phyloP scores from a whole-genome alignment of 2,329 filamentous ascomycete species.

The Talaromyces rugulosus region DNA sequence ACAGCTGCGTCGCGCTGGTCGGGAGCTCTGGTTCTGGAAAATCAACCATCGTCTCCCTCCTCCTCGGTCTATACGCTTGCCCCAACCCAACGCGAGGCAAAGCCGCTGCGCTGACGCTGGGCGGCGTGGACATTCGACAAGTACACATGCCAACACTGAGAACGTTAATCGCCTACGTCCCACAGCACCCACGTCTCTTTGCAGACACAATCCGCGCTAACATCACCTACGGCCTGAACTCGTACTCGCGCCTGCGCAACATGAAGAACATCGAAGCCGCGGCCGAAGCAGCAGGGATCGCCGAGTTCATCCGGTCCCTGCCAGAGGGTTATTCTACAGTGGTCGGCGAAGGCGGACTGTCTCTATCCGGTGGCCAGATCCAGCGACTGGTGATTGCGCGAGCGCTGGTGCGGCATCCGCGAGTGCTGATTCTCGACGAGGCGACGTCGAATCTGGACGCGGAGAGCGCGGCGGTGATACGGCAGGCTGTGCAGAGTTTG shows the following conservation, averaged over 20 bases:
- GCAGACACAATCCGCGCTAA: conserved; percentile 41
- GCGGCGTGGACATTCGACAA: conserved; percentile 51
- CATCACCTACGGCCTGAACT: conserved; percentile 71
- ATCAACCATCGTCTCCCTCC: conserved; percentile 71
- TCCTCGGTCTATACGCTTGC: conserved; percentile 65
- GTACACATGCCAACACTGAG: conserved; percentile 60
- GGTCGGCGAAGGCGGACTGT: conserved; percentile 71
- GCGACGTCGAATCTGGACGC: conserved; percentile 77
- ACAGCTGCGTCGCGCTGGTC: conserved; percentile 71
- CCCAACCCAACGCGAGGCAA: neutral
- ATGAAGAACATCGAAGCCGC: conserved; percentile 51
- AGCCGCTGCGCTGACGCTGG: conserved; percentile 46
- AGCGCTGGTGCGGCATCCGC: conserved; percentile 67
- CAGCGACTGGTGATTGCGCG: conserved; percentile 79
- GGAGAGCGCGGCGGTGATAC: conserved; percentile 60
- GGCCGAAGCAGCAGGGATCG: conserved; percentile 56
- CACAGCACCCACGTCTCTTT: conserved; percentile 62
- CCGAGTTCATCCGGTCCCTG: conserved; percentile 71
- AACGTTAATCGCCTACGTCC: conserved; percentile 56
- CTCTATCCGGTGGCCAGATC: conserved; percentile 74
- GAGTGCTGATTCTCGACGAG: conserved; percentile 77
- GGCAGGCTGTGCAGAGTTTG: conserved; percentile 57
- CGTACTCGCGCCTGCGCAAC: conserved; percentile 49
- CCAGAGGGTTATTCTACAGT: conserved; percentile 67
- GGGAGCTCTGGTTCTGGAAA: conserved; percentile 88